phyloP scores from a whole-genome alignment of 768 basidiomycete genomes.

The Suillus ampliporus region DNA sequence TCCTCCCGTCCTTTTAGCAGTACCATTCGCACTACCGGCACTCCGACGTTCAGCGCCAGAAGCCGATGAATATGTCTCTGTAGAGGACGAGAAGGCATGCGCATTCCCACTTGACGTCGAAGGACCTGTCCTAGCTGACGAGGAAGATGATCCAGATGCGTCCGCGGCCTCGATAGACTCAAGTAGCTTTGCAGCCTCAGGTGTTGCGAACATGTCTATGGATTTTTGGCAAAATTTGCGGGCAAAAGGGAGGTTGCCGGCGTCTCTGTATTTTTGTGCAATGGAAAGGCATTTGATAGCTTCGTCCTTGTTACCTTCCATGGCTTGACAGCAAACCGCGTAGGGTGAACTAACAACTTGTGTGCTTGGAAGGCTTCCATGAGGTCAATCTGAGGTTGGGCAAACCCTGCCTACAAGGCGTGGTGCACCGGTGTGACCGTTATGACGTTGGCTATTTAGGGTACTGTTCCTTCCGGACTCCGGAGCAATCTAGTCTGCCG shows the following conservation, averaged over 20 bases:
- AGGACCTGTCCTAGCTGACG: slow-evolving; percentile 49
- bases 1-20: slow-evolving; percentile 66
- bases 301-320: slow-evolving; percentile 93
- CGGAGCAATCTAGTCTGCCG: too few relatives aligned
- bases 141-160: slow-evolving; percentile 34
- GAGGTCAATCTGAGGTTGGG: too few relatives aligned
- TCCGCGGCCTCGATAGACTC: slow-evolving; percentile 65
- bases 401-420: too few relatives aligned
- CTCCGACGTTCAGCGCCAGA: slow-evolving; percentile 73
- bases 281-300: slow-evolving; percentile 82
- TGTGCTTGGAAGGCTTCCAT: neutral
- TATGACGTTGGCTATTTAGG: too few relatives aligned
- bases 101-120: slow-evolving; percentile 41
- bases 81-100: slow-evolving; percentile 50
- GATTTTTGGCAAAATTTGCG: slow-evolving; percentile 92
- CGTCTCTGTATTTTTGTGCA: slow-evolving; percentile 73
- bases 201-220: slow-evolving; percentile 78
- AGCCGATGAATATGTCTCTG: slow-evolving; percentile 77
- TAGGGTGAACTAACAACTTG: slow-evolving; percentile 5
- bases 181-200: slow-evolving; percentile 73
- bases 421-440: too few relatives aligned
- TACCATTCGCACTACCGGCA: slow-evolving; percentile 46
- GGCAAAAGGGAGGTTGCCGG: slow-evolving; percentile 75
- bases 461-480: too few relatives aligned
- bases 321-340: slow-evolving; percentile 32